Percentiles rank a stretch among this genome's conserved stretches.
Evolutionary conservation across 2,329 filamentous ascomycete genomes (phyloP).

Genomic region (Ophiocordyceps camponoti-floridani): DNA sequence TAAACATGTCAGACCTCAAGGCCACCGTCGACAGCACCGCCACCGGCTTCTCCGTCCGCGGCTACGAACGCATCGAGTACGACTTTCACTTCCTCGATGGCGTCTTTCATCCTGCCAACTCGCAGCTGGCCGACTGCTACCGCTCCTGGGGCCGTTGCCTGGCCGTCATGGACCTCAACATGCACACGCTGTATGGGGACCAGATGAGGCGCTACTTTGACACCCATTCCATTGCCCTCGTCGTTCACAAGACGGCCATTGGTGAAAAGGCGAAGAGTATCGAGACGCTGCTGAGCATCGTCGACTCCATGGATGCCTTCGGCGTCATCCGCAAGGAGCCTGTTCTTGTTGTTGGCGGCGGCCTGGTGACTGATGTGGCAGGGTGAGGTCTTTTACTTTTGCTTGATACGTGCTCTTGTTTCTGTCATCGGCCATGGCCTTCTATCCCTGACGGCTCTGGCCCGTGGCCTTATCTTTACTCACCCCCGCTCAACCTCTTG

Average conservation of each 20-base stretch:
- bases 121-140: constrained; percentile 47
- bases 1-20: constrained; percentile 50
- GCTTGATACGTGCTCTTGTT: background rate
- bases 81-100: constrained; percentile 58
- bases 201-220: constrained; percentile 51
- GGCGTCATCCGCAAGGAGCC: constrained; percentile 53
- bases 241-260: constrained; percentile 55
- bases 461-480: no score
- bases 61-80: constrained; percentile 61
- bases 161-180: constrained; percentile 54
- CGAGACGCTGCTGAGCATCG: constrained; percentile 49
- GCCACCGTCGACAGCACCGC: constrained; percentile 45
- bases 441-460: no score
- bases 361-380: constrained; percentile 55
- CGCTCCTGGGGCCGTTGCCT: constrained; percentile 45
- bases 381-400: constrained; percentile 31
- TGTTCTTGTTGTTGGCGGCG: constrained; percentile 48
- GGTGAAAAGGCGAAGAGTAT: constrained; percentile 61
- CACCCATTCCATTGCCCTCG: constrained; percentile 41
- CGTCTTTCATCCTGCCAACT: constrained; percentile 42
- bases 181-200: constrained; percentile 48
- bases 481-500: no score
- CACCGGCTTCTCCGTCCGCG: constrained; percentile 50
- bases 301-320: constrained; percentile 58
- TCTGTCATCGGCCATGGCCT: background rate